Evolutionary conservation across 805 yeast genomes (phyloP), one percentile per base, ranked within the genome.

Genomic region (Yarrowia keelungensis): DNA sequence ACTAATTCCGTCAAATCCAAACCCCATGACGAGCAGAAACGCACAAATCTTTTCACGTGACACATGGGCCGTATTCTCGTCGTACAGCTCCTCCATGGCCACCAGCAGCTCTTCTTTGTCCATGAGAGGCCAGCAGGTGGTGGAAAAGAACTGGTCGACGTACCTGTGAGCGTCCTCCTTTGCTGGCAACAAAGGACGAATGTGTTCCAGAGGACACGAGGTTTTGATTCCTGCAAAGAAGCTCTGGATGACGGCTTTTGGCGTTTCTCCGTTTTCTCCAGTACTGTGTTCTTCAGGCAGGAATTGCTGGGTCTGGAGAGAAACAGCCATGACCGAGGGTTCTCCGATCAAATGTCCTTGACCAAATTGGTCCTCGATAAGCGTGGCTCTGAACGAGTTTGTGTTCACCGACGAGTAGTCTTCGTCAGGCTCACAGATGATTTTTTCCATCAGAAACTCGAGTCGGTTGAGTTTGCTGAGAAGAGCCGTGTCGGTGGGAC

Each of bases 371-470:
- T 56, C 62, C 10, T 41, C 46, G 5, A 56, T 56, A 15, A 56
- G 39, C 14, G 62, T 56, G 15, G 62, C 47, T 5, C 62, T 19
- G 47, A 56, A 56, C 3, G 39, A 26, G 47, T 56, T 56, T 5
- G 62, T 7, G 47, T 56, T 56, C 47, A 56, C 62, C 26, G 62
- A 56, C 14, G 62, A 41, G 38, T 26, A 56, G 38, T 56, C 62
- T 15, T 56, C 62, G 11, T 56, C 62, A 2, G 62, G 62, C 26
- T 56, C 62, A 38, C 62, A 56, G 62, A 56, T 42, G 39, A 56
- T 41, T n/a, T 42, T 41, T 10, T 56, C 62, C 62, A 56, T 56
- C 22, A 56, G 62, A 41, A 56, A 56, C 47, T 56, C 62, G n/a
- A 56, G 62, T 5, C 62, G 47, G 16, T 56, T 56, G 38, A 56